Conservation (phyloP, 1,284 basidiomycete species). For the Rhizopogon hawkerae region DNA sequence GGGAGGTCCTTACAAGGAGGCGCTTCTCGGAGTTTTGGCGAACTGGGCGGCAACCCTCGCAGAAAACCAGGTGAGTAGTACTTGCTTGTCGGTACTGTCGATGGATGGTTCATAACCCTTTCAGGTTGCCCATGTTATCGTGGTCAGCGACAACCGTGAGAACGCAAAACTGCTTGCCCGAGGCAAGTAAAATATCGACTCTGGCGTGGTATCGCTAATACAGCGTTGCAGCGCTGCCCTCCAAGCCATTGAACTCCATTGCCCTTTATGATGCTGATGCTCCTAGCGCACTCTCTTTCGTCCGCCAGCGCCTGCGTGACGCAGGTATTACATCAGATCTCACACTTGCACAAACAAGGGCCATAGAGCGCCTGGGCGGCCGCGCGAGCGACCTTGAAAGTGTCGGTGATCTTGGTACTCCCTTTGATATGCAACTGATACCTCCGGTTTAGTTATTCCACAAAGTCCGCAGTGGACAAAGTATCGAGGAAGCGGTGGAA, state of each 20-base stretch:
- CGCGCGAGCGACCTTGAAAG: constrained; percentile 81
- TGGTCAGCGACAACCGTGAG: constrained; percentile 86
- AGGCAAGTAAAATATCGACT: constrained; percentile 33
- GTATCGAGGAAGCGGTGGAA: constrained; percentile 75
- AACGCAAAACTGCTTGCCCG: constrained; percentile 78
- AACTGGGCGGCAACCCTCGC: constrained; percentile 81
- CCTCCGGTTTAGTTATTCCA: constrained; percentile 57
- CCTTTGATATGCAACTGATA: constrained; percentile 4
- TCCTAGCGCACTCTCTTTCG: constrained; percentile 70
- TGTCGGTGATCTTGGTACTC: constrained; percentile 34
- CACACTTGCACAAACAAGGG: constrained; percentile 42
- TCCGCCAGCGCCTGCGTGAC: constrained; percentile 72
- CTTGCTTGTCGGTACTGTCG: constrained; percentile 1
- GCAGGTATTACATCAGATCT: constrained; percentile 45
- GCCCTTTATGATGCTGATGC: constrained; percentile 81
- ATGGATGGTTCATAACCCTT: neutral
- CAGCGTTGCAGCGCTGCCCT: constrained; percentile 59
- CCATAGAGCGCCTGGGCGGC: constrained; percentile 74
- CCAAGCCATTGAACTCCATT: constrained; percentile 76
- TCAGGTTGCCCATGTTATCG: constrained; percentile 84
- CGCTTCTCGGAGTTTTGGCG: constrained; percentile 69
- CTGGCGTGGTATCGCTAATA: neutral
- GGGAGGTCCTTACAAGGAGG: constrained; percentile 56
- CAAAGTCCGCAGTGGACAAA: constrained; percentile 73
- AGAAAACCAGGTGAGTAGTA: constrained; percentile 56